Percentiles rank a stretch among this genome's conserved stretches.
These are phyloP conservation scores for Exophiala sideris DNA, from an alignment of 2,329 filamentous ascomycete species.

Conservation along the genomic window DNA sequence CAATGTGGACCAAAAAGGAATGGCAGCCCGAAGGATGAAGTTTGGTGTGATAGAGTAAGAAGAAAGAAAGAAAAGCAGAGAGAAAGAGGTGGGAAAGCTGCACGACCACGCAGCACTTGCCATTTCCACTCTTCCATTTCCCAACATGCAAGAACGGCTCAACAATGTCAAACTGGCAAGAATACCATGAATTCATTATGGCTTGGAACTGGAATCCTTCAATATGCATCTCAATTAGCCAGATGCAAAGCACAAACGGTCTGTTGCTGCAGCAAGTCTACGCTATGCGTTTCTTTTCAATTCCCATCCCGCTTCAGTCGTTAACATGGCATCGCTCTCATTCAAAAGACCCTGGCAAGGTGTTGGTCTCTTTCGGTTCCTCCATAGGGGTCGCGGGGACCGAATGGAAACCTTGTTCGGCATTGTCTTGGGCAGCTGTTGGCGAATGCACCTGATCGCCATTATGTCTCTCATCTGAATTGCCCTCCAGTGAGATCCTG, in stretches of 20 bases:
- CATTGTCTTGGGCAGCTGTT: conserved; percentile 11
- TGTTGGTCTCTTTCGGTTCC: conserved; percentile 16
- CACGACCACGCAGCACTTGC: background rate
- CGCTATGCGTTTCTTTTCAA: background rate
- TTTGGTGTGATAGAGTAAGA: conserved; percentile 1
- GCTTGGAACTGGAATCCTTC: too few species aligned
- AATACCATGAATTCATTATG: background rate
- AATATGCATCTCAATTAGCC: too few species aligned
- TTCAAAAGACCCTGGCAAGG: conserved; percentile 17
- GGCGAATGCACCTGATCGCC: conserved; percentile 7
- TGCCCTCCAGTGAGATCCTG: conserved; percentile 32
- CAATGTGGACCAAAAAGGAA: conserved; percentile 1
- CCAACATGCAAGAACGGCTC: background rate
- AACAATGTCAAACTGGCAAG: background rate
- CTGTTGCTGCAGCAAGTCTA: background rate
- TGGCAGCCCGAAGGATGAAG: background rate
- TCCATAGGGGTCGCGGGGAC: conserved; percentile 25
- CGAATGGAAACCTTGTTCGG: conserved; percentile 23
- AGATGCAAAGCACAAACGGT: too few species aligned
- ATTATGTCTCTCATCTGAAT: conserved; percentile 20
- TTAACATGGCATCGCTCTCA: background rate
- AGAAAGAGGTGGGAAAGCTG: background rate
- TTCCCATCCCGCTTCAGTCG: background rate
- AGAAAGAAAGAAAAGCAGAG: conserved; percentile 2
- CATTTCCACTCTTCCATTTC: background rate